Evolutionary conservation across 2,329 filamentous ascomycete genomes (phyloP), one percentile per base, ranked within the genome.

Genomic region (Ilyonectria robusta): DNA sequence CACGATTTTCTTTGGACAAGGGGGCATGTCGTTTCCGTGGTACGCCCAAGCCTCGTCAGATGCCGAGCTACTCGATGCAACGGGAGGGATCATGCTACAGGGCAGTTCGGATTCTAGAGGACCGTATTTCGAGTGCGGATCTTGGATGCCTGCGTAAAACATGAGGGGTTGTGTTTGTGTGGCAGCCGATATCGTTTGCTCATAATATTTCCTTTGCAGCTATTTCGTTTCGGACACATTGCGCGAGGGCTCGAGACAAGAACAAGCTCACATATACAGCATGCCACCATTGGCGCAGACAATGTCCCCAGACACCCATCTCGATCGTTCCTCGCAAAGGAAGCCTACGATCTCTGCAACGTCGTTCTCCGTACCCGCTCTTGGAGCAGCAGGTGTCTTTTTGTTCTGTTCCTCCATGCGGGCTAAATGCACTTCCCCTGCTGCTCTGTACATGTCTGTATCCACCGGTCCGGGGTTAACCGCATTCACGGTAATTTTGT

Each of bases 381-480:
- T 59, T n/a, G 61, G 61, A 35, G 60, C 53, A n/a, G 60, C 53
- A 7, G 60, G 60, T 6, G 44, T 57, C 17, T 62, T 62, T 23
- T 57, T 62, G 11, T 62, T 62, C 55, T 56, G 53, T 11, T 51
- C 55, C 47, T 54, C 61, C 61, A 65, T 48, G 1, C 37, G 37
- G 17, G 37, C 57, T 37, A n/a, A 60, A 13, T 65, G 62, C n/a
- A 40, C 37, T 56, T 56, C 57, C 3, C 62, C 44, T 1, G 62
- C 62, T 4, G 57, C 62, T 44, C 42, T 42, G 17, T 61, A 68
- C 64, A 63, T 66, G 29, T 64, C 64, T 6, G 76, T 78, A 4
- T 69, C 76, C 33, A 78, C 69, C 9, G 76, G 76, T 1, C 77
- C 76, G 1, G 77, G 77, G 17, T 78, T 78, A 10, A 78, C 75